Base-by-base conservation (phyloP, 2,329 filamentous ascomycete genomes). In the Colletotrichum horii region DNA sequence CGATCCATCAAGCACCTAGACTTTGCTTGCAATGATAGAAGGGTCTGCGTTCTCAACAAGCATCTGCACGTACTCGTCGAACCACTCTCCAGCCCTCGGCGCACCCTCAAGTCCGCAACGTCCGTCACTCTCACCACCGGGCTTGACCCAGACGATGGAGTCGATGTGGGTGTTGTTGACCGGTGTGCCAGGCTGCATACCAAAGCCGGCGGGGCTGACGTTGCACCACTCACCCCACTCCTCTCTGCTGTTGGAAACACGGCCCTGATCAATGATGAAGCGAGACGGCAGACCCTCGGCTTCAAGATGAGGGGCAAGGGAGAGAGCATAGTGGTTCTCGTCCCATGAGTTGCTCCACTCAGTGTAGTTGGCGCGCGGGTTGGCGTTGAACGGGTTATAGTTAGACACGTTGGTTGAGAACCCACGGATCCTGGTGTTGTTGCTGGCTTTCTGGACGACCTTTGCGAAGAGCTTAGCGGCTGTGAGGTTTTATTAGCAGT, bases 201-300 rank as follows among this genome's bases (percentile, higher is more conserved):
- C 86, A 58, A 86, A 87, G 2, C 86, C 85, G 6, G 86, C 82
- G 8, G 80, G 81, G n/a, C 77, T 76, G 66, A 86, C 82, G 71
- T 88, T 87, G 79, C 86, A 88, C 86, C 86, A 88, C 68, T 86
- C 84, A 9, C 85, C 84, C 84, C 85, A 87, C 56, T 83, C 81
- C 67, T 80, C 71, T 7, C 86, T 81, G 11, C 81, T 82, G n/a
- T 83, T 85, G 2, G 82, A 83, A 4, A 85, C 83, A 24, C 86
- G 84, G 60, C 86, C 86, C 78, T 87, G 85, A 77, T 88, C 86
- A 78, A 88, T 81, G 79, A 88, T 87, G 82, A 88, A 88, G 73
- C 83, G 81, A 6, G 85, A 78, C 3, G 86, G 86, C 19, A 88
- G 81, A 6, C 85, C 85, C 60, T 81, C 79, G 14, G 80, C 82